These are phyloP conservation scores for Kwoniella bestiolae DNA, from an alignment of 768 basidiomycete genomes.

Conservation along the genomic window DNA sequence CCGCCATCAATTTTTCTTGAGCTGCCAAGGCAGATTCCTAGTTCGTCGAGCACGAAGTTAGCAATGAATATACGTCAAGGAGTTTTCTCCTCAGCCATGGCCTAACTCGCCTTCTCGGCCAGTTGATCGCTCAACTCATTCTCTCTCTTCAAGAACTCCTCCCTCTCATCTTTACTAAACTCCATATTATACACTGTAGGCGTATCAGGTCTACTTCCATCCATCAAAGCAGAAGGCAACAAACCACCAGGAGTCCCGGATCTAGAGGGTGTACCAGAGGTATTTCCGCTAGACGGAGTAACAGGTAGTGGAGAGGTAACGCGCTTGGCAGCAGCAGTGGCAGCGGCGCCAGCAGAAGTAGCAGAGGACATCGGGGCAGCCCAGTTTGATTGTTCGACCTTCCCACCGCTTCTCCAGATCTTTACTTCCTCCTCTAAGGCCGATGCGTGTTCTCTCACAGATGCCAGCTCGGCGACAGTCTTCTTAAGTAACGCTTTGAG, in stretches of 20 bases:
- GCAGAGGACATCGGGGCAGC: conserved; percentile 54
- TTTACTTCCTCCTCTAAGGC: conserved; percentile 83
- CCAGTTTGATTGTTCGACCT: conserved; percentile 83
- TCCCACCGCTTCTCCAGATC: conserved; percentile 84
- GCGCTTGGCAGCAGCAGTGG: conserved; percentile 60
- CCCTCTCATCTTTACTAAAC: conserved; percentile 94
- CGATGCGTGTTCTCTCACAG: conserved; percentile 82
- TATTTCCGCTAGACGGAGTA: conserved; percentile 63
- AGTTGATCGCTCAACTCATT: conserved; percentile 93
- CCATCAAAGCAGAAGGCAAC: conserved; percentile 72
- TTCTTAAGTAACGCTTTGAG: conserved; percentile 90
- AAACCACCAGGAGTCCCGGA: conserved; percentile 62
- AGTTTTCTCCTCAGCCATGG: background rate
- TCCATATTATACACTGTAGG: conserved; percentile 70
- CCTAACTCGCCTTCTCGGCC: conserved; percentile 68
- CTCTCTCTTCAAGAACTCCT: conserved; percentile 94
- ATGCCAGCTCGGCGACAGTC: conserved; percentile 80
- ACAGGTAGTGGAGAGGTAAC: conserved; percentile 67
- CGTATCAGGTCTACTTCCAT: conserved; percentile 87
- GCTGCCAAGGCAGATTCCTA: conserved; percentile 75
- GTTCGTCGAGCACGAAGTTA: background rate
- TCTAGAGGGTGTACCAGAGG: conserved; percentile 68
- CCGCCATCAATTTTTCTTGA: conserved; percentile 83
- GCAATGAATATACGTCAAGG: background rate
- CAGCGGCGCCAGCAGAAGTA: conserved; percentile 8